A percentile compares a stretch with the other conserved stretches of the same genome.
Conservation (phyloP, 495 filamentous ascomycete genomes). For the Talaromyces stipitatus region DNA sequence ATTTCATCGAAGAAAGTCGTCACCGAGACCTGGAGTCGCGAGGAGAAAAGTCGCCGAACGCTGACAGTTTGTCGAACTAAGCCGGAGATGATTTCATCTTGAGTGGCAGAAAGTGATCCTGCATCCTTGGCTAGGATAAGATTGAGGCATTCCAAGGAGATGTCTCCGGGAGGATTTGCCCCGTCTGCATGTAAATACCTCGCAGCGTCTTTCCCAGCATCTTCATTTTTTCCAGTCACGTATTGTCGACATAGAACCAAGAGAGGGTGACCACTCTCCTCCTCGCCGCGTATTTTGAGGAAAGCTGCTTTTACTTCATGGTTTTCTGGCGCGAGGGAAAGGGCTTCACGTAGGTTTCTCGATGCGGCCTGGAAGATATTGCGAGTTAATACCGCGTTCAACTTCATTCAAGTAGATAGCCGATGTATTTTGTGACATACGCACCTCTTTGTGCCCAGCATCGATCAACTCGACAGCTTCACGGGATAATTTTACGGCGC, state of each 20-base stretch:
- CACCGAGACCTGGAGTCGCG: constrained; percentile 38
- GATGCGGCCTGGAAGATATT: constrained; percentile 40
- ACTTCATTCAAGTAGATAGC: neutral
- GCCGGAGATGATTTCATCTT: constrained; percentile 53
- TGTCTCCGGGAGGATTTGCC: constrained; percentile 40
- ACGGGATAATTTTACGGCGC: constrained; percentile 39
- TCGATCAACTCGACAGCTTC: constrained; percentile 45
- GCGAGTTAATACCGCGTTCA: constrained; percentile 6
- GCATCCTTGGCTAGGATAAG: constrained; percentile 41
- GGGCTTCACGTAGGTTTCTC: constrained; percentile 54
- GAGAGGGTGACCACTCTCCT: constrained; percentile 40
- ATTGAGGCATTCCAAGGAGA: constrained; percentile 47
- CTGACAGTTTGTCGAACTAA: constrained; percentile 47
- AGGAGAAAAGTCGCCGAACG: constrained; percentile 49
- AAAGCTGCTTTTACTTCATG: constrained; percentile 44
- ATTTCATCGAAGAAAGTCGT: constrained; percentile 50
- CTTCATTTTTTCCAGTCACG: constrained; percentile 40
- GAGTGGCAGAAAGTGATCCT: constrained; percentile 29
- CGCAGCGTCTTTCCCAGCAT: constrained; percentile 50
- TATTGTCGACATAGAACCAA: constrained; percentile 49
- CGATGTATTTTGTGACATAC: neutral
- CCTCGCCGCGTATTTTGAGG: constrained; percentile 42
- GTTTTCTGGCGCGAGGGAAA: constrained; percentile 52
- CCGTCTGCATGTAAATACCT: constrained; percentile 46
- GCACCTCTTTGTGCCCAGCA: constrained; percentile 41